These are phyloP conservation scores for Withania somnifera DNA, from an alignment of 305 asterid genomes.

Conservation along the genomic window DNA sequence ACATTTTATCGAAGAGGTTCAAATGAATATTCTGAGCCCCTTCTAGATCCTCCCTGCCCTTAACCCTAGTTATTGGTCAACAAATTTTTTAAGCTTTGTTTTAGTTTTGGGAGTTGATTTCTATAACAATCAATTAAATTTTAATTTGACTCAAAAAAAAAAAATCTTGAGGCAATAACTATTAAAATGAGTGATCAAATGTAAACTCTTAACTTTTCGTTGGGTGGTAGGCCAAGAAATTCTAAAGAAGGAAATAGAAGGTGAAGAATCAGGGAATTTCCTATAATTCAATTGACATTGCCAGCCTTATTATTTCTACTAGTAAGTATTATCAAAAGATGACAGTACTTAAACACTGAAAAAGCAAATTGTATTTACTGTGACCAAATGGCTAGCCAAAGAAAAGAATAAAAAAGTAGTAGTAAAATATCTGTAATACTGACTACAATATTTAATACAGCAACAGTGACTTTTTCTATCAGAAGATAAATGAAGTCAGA, in stretches of 20 bases:
- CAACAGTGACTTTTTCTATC: slow-evolving; percentile 24
- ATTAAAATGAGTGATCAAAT: too few species aligned
- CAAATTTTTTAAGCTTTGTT: too few species aligned
- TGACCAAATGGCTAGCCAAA: slow-evolving; percentile 3
- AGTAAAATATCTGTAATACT: slow-evolving; percentile 26
- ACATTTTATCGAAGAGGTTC: too few species aligned
- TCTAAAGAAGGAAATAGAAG: background rate
- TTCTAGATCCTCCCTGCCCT: too few species aligned
- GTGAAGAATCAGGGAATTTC: background rate
- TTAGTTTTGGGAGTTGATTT: too few species aligned
- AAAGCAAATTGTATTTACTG: background rate
- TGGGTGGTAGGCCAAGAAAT: too few species aligned
- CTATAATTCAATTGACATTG: background rate
- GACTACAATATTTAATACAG: slow-evolving; percentile 39
- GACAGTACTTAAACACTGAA: slow-evolving; percentile 11
- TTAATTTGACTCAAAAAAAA: too few species aligned
- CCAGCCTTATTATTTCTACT: background rate
- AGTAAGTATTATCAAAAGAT: background rate
- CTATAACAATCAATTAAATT: too few species aligned
- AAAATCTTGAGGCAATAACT: too few species aligned
- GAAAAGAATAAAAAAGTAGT: slow-evolving; percentile 10
- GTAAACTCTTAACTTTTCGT: too few species aligned
- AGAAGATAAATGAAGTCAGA: slow-evolving; percentile 10
- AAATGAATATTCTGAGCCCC: too few species aligned
- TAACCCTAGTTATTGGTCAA: too few species aligned